Evolutionary conservation across 352 stramenopile genomes (phyloP).

Genomic region (Phytophthora kernoviae): DNA sequence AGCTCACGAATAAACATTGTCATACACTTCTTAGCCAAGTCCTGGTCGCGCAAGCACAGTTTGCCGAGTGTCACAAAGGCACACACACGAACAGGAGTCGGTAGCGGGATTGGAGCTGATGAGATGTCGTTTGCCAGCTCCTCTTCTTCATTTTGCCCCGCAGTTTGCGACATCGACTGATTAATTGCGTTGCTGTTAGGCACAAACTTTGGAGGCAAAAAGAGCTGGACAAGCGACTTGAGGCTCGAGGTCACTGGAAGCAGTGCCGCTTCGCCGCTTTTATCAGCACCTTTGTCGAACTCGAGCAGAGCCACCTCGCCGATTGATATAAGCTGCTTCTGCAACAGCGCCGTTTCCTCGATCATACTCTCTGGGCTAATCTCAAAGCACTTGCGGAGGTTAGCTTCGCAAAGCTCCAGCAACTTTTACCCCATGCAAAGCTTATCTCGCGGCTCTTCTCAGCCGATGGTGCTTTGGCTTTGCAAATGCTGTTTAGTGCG

Average conservation of each 20-base stretch:
- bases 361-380: constrained; percentile 51
- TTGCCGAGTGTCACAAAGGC: constrained; percentile 96
- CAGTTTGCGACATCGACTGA: constrained; percentile 17
- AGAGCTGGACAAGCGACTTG: constrained; percentile 77
- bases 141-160: constrained; percentile 32
- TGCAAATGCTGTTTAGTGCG: constrained; percentile 80
- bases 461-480: constrained; percentile 57
- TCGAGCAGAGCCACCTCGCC: constrained; percentile 82
- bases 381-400: constrained; percentile 67
- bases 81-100: constrained; percentile 87
- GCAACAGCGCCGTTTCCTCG: constrained; percentile 60
- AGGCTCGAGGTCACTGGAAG: constrained; percentile 54
- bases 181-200: constrained; percentile 28
- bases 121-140: constrained; percentile 12
- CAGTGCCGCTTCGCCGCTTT: constrained; percentile 47
- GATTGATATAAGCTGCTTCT: constrained; percentile 84
- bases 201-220: constrained; percentile 72
- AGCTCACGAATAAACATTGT: constrained; percentile 96
- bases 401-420: constrained; percentile 65
- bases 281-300: constrained; percentile 81
- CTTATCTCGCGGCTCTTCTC: constrained; percentile 65
- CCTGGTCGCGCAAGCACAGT: constrained; percentile 94
- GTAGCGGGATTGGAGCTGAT: constrained; percentile 47
- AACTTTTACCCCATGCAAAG: constrained; percentile 74
- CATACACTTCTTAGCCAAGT: constrained; percentile 92